Evolutionary conservation across 768 basidiomycete genomes (phyloP).

Genomic region (Calvatia gigantea): DNA sequence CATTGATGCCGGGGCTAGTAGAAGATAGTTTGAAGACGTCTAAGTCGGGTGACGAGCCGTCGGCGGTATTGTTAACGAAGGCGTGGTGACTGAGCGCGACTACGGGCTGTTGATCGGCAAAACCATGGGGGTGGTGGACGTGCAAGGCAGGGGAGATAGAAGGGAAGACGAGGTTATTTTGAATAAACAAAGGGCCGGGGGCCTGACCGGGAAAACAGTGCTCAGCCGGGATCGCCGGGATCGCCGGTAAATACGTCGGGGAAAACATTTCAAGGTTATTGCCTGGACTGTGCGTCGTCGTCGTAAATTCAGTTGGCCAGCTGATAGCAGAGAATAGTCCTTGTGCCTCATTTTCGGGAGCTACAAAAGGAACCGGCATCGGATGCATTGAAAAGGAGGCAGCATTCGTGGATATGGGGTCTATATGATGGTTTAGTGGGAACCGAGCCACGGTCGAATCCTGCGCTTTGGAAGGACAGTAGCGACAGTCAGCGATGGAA

Average conservation of each 20-base stretch:
- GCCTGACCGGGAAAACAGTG: slow-evolving; percentile 2
- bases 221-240: slow-evolving; percentile 3
- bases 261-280: slow-evolving; percentile 8
- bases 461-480: slow-evolving; percentile 10
- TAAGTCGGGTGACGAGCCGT: neutral
- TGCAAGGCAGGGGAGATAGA: slow-evolving; percentile 1
- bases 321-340: neutral
- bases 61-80: slow-evolving; percentile 4
- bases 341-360: neutral
- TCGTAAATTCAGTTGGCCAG: slow-evolving; percentile 7
- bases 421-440: neutral
- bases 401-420: neutral
- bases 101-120: neutral
- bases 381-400: neutral
- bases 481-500: slow-evolving; percentile 10
- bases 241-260: slow-evolving; percentile 4
- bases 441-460: neutral
- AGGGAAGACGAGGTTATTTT: slow-evolving; percentile 1
- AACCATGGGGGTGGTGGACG: neutral
- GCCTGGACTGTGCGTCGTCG: neutral
- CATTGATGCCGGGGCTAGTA: slow-evolving; percentile 21
- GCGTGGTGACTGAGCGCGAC: neutral
- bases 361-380: neutral
- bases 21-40: slow-evolving; percentile 13
- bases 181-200: neutral